Conservation (phyloP, 139 green algal genomes). For the Desmodesmus armatus region DNA sequence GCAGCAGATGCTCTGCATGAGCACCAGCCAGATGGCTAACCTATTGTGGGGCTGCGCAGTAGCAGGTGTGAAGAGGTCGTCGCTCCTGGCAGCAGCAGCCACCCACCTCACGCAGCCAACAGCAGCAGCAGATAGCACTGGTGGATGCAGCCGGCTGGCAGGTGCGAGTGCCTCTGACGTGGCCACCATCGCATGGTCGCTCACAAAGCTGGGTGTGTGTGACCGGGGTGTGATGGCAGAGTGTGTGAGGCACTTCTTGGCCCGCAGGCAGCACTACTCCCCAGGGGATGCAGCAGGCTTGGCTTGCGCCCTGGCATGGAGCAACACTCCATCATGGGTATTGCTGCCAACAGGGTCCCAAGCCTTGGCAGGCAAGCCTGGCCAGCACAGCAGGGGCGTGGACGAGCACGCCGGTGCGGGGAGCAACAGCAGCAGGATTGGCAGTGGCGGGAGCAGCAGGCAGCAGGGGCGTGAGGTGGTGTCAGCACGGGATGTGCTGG, state of each 20-base stretch:
- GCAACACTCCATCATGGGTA: neutral
- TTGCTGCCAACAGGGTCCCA: neutral
- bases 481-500: neutral
- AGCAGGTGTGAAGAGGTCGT: slow-evolving; percentile 30
- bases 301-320: slow-evolving; percentile 30
- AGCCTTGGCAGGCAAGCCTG: neutral
- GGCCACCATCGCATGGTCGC: slow-evolving; percentile 24
- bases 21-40: slow-evolving; percentile 3
- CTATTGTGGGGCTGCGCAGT: slow-evolving; percentile 31
- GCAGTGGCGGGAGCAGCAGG: neutral
- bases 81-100: neutral
- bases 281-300: slow-evolving; percentile 27
- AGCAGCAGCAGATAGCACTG: neutral
- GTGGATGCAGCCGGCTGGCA: neutral
- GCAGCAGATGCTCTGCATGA: neutral
- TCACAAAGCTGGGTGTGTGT: slow-evolving; percentile 8
- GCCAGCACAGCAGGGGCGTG: neutral
- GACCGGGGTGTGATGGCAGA: neutral
- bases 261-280: neutral
- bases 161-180: neutral
- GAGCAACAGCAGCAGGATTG: slow-evolving; percentile 4
- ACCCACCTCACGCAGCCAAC: neutral
- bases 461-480: neutral
- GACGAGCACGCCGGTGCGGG: too few species aligned
- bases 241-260: neutral